Conservation (phyloP, 495 filamentous ascomycete genomes). For the Aspergillus baeticus region DNA sequence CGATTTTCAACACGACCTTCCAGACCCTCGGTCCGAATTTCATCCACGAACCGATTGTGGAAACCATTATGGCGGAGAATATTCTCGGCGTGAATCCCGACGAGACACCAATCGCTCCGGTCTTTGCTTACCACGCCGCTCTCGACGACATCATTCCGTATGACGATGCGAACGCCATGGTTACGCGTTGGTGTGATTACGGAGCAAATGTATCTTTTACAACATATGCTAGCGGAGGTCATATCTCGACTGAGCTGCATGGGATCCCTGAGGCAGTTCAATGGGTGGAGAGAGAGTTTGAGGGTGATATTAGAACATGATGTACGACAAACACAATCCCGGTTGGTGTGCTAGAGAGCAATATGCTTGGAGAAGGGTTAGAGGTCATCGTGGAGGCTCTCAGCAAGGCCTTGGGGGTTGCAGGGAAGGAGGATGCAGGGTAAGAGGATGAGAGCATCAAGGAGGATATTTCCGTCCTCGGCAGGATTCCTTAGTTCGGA, state of each 20-base stretch:
- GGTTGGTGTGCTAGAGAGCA: slow-evolving; percentile 21
- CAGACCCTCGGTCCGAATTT: slow-evolving; percentile 26
- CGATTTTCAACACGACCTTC: slow-evolving; percentile 23
- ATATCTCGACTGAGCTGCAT: slow-evolving; percentile 29
- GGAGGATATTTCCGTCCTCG: slow-evolving; percentile 14
- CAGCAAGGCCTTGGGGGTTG: slow-evolving; percentile 19
- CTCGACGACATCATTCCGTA: slow-evolving; percentile 36
- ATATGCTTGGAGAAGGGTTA: slow-evolving; percentile 27
- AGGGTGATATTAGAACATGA: slow-evolving; percentile 19
- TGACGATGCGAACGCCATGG: slow-evolving; percentile 20
- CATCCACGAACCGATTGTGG: slow-evolving; percentile 24
- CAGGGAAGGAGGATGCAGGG: slow-evolving; percentile 14
- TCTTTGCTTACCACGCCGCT: slow-evolving; percentile 34
- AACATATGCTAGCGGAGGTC: slow-evolving; percentile 28
- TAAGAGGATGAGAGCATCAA: slow-evolving; percentile 24
- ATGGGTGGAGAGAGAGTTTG: slow-evolving; percentile 31
- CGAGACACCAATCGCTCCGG: slow-evolving; percentile 31
- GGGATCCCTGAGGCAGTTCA: slow-evolving; percentile 22
- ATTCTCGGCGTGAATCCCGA: slow-evolving; percentile 22
- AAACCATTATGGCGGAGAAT: slow-evolving; percentile 21
- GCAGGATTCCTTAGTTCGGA: not conserved
- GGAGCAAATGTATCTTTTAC: slow-evolving; percentile 32
- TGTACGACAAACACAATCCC: slow-evolving; percentile 26
- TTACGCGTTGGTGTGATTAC: slow-evolving; percentile 28
- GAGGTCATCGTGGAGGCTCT: slow-evolving; percentile 28